Base-by-base conservation (phyloP, 768 basidiomycete species). In the Suillus paluster region DNA sequence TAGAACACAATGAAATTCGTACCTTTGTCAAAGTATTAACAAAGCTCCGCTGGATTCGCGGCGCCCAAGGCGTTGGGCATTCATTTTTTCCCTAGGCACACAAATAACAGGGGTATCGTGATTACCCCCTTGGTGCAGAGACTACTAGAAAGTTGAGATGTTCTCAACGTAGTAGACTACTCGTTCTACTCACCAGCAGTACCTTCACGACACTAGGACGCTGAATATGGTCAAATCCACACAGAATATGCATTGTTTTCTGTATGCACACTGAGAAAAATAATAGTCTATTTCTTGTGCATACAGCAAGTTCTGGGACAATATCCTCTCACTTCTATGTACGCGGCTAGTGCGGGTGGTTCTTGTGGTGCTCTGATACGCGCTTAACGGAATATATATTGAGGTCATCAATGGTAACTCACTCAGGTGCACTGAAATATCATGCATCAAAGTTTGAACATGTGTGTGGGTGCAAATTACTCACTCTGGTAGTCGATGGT, bases 401-500 rank as follows among this genome's bases (percentile, higher is more conserved):
- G 17, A 41, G 23, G 11, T 6, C 4, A 23, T 5, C 19, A 63
- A 57, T 33, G 23, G 8, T 42, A 25, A 81, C 91, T 74, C 78
- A 94, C 92, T 94, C 82, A 93, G 76, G 73, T 94, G 92, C 89
- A 93, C 92, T 93, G 65, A 7, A 71, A 30, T 15, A 46, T 42
- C 21, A 48, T 9, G 60, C 63, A 60, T 66, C 57, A 64, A 64
- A 57, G 54, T 62, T 27, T 27, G 54, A 55, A 55, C 17, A 12
- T 15, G 8, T 2, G 46, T 53, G 54, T 55, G 44, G 19, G 27
- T 10, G 4, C 57, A 53, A 41, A 23, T 19, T 23, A 89, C 93
- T 74, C 77, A 94, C 92, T 91, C 78, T 94, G 88, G 75, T 94
- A 95, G 79, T 95, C 94, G 66, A 95, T 78, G 68, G 91, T 91